A percentile compares a stretch with the other conserved stretches of the same genome.
These are phyloP conservation scores for Phaseolus coccineus DNA, from an alignment of 331 rosid genomes.

Conservation along the genomic window DNA sequence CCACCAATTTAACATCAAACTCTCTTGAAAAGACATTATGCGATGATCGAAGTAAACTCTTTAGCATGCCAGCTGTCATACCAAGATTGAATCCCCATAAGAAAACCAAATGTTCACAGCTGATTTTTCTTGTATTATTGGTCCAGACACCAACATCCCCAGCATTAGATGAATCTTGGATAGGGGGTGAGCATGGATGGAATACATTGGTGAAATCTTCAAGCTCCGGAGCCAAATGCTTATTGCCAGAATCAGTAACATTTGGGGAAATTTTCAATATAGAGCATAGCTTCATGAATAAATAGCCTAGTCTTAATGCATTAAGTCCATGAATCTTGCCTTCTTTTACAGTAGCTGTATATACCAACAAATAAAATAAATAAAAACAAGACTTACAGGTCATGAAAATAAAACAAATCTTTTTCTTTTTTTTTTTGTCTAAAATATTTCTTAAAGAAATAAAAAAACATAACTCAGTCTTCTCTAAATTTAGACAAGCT, in stretches of 20 bases:
- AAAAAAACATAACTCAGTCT: neutral
- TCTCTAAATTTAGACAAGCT: conserved; percentile 7
- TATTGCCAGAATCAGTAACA: conserved; percentile 39
- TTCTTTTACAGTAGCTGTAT: conserved; percentile 62
- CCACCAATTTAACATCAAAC: conserved; percentile 76
- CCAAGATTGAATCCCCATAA: conserved; percentile 79
- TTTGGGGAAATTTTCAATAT: conserved; percentile 61
- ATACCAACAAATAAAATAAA: conserved; percentile 31
- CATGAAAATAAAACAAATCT: conserved; percentile 19
- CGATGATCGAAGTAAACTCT: conserved; percentile 58
- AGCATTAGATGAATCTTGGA: conserved; percentile 44
- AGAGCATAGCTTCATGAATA: conserved; percentile 77
- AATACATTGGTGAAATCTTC: conserved; percentile 53
- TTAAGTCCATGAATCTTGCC: conserved; percentile 64
- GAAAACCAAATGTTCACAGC: conserved; percentile 65
- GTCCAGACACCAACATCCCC: conserved; percentile 62
- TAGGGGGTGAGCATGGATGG: conserved; percentile 44
- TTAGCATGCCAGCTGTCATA: conserved; percentile 66
- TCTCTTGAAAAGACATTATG: conserved; percentile 66
- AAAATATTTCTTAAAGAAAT: conserved; percentile 7
- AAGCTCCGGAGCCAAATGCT: conserved; percentile 51
- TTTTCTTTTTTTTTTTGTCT: neutral
- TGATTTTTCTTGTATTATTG: conserved; percentile 58
- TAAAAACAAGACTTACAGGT: neutral
- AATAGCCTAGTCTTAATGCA: conserved; percentile 65